Percentiles rank a stretch among this genome's conserved stretches.
phyloP scores from a whole-genome alignment of 225 moss, liverwort and hornwort species.

The Pseudisothecium myosuroides region DNA sequence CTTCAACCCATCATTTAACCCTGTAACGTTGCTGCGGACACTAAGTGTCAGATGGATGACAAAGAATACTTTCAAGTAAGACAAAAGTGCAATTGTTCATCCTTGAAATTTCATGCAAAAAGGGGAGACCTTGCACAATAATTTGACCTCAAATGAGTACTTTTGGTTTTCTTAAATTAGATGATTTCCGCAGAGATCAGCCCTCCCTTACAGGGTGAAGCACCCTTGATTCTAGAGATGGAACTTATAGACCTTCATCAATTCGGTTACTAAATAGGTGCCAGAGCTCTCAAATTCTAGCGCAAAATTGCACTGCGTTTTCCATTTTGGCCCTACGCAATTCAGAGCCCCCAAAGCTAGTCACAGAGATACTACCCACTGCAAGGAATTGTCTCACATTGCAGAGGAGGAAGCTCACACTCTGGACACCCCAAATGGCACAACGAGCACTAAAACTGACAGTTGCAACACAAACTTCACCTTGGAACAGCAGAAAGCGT shows the following conservation, averaged over 20 bases:
- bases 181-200: no score
- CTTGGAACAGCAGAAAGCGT: neutral
- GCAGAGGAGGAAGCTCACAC: neutral
- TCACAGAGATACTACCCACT: neutral
- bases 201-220: no score
- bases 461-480: neutral
- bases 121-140: no score
- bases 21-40: no score
- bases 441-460: no score
- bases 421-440: neutral
- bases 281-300: neutral
- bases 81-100: no score
- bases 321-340: neutral
- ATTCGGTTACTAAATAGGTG: neutral
- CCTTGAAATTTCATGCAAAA: no score
- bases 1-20: neutral
- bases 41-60: no score
- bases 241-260: neutral
- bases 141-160: no score
- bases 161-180: no score
- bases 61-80: no score
- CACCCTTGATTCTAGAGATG: neutral
- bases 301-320: neutral
- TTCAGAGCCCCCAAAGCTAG: neutral
- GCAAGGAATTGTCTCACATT: neutral